These are phyloP conservation scores for Lecanicillium sp. DNA, from an alignment of 2,329 filamentous ascomycete genomes.

Conservation along the genomic window DNA sequence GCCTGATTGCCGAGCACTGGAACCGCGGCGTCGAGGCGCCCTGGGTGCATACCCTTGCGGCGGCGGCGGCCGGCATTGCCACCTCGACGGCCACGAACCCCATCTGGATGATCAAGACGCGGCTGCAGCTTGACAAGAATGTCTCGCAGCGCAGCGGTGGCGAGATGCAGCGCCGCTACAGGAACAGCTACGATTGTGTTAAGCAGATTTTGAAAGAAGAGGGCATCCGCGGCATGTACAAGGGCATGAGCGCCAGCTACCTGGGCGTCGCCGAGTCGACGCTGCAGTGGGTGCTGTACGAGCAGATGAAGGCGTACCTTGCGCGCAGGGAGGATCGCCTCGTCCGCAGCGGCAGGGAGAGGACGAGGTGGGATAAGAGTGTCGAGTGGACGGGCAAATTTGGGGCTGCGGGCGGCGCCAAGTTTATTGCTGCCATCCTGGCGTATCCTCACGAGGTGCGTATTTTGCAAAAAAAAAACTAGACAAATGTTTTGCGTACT, in stretches of 20 bases:
- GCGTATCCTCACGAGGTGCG: conserved; percentile 89
- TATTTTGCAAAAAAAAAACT: conserved; percentile 8
- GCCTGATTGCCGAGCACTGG: conserved; percentile 66
- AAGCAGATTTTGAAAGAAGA: conserved; percentile 74
- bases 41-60: conserved; percentile 72
- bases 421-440: conserved; percentile 73
- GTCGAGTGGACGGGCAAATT: conserved; percentile 75
- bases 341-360: conserved; percentile 50
- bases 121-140: conserved; percentile 85
- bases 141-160: conserved; percentile 53
- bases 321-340: conserved; percentile 54
- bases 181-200: conserved; percentile 82
- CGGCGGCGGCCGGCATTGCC: conserved; percentile 69
- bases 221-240: conserved; percentile 76
- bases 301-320: conserved; percentile 78
- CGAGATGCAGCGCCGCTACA: conserved; percentile 59
- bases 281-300: conserved; percentile 89
- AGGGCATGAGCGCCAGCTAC: conserved; percentile 86
- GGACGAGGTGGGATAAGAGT: conserved; percentile 64
- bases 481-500: too few relatives aligned
- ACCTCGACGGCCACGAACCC: conserved; percentile 91
- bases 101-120: conserved; percentile 94
- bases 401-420: conserved; percentile 72
- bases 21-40: conserved; percentile 63
- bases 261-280: conserved; percentile 86